Evolutionary conservation across 2,329 filamentous ascomycete genomes (phyloP), one percentile per base, ranked within the genome.

Genomic region (Coleophoma cylindrospora): DNA sequence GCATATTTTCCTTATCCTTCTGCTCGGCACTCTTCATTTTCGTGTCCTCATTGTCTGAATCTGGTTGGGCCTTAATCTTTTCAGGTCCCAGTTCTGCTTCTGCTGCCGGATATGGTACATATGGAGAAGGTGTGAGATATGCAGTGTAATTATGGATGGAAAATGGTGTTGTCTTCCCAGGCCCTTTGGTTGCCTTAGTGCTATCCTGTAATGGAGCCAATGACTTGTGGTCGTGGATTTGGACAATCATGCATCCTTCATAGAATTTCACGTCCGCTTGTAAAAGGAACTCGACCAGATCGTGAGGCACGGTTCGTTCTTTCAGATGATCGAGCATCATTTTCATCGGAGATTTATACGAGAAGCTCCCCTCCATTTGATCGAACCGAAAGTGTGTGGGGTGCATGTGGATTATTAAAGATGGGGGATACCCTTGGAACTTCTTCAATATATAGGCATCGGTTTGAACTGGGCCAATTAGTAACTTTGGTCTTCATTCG

Each of bases 111-210:
- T 86, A 95, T 0, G 89, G 84, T 1, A 82, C 87, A 64, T 86
- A 91, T 0, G 91, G 83, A 0, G 94, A 97, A 0, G 92, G 94
- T 0, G 91, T 96, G 44, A 97, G 77, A 61, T 90, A 94, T 53
- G 84, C 84, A 62, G 91, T 96, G 66, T 91, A 89, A 66, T 95
- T 96, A 68, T 99, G 91, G 41, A 99, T 86, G 0, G 91, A 96
- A 55, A 89, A 92, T 11, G 86, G 83, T 3, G 77, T 72, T 37
- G 79, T 79, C 48, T 84, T 85, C 57, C 76, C 83, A 34, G 80
- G 79, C 17, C 78, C 73, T 1, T 81, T 74, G 22, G 73, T 73
- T 47, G 72, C 74, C 45, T 73, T 77, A 50, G 72, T 71, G 59
- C 74, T 75, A 57, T 80, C 82, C 63, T 89, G 83, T 58, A 77